Evolutionary conservation across 2,329 filamentous ascomycete species (phyloP), one percentile per base, ranked within the genome.

Genomic region (Dothidotthia symphoricarpi): DNA sequence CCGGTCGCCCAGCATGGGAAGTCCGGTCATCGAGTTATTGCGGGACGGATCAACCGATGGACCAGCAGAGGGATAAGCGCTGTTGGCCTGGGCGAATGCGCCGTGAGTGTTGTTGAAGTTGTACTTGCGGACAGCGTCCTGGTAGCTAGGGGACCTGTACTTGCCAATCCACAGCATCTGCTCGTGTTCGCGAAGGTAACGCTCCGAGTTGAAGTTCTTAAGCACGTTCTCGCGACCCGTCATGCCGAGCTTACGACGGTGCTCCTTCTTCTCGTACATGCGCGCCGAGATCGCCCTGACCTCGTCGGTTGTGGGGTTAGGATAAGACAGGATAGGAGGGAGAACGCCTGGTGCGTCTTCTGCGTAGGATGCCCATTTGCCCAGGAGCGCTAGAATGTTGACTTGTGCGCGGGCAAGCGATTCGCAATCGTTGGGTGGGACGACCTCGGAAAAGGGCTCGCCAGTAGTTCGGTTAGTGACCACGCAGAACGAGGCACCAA

Each of bases 381-480:
- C 80, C 1, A 82, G 64, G 69, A 84, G 74, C 6, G 73, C 78
- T 9, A 84, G 70, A 49, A 83, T 72, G 39, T 76, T 76, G 46
- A 84, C 76, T 51, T 84, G 81, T 1, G 81, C 81, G 16, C 75
- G 70, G 2, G 80, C 81, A 2, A 84, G 69, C 4, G 76, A 74
- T 25, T 73, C 71, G 4, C 80, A 73, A 55, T 84, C 81, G 50
- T 83, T 83, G 2, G 80, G 81, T 11, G 80, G 76, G 3, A 83
- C 79, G 4, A 83, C 77, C 40, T 78, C 80, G 45, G 77, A 79
- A 64, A 78, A 83, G 16, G 73, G 64, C 35, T 64, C 60, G 34
- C 59, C 59, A 13, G 55, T 53, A 9, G 69, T 69, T 0, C 70
- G 73, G 46, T 78, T 73, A 0, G 75, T 78, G 16, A 78, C 63